phyloP scores from a whole-genome alignment of 257 asterid species.

The Solanum infundibuliforme region DNA sequence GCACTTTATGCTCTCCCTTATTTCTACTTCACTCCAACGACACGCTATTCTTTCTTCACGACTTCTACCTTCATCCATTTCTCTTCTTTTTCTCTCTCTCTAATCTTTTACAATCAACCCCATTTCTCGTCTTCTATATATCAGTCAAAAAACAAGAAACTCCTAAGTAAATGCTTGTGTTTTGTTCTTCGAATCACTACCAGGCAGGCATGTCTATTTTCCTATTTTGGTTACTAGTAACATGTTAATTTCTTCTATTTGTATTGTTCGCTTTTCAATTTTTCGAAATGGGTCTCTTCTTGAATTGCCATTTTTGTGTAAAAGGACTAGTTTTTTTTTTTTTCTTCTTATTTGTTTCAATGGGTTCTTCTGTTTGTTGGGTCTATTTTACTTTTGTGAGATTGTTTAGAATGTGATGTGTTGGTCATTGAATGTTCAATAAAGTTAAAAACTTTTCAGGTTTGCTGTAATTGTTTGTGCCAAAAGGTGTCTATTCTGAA shows the following conservation, averaged over 20 bases:
- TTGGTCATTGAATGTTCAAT: neutral
- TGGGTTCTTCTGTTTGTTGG: neutral
- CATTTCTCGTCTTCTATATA: neutral
- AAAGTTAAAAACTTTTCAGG: neutral
- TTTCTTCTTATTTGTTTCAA: neutral
- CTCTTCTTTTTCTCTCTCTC: neutral
- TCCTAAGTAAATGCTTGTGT: slow-evolving; percentile 4
- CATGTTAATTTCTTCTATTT: neutral
- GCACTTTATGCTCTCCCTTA: slow-evolving; percentile 14
- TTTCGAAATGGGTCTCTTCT: neutral
- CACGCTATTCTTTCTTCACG: slow-evolving; percentile 8
- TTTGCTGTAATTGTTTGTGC: neutral
- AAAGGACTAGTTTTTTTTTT: neutral
- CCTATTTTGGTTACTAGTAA: neutral
- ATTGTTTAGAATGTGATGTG: neutral
- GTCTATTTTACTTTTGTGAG: neutral
- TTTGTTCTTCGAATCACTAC: slow-evolving; percentile 14
- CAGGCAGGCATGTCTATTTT: slow-evolving; percentile 25
- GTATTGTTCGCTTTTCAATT: neutral
- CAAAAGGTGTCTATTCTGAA: neutral
- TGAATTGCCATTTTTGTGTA: neutral
- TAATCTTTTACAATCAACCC: neutral
- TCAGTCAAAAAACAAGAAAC: neutral
- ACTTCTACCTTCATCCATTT: neutral
- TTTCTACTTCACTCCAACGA: neutral